Base-by-base conservation (phyloP, 2,329 filamentous ascomycete species). In the Colletotrichum filicis region DNA sequence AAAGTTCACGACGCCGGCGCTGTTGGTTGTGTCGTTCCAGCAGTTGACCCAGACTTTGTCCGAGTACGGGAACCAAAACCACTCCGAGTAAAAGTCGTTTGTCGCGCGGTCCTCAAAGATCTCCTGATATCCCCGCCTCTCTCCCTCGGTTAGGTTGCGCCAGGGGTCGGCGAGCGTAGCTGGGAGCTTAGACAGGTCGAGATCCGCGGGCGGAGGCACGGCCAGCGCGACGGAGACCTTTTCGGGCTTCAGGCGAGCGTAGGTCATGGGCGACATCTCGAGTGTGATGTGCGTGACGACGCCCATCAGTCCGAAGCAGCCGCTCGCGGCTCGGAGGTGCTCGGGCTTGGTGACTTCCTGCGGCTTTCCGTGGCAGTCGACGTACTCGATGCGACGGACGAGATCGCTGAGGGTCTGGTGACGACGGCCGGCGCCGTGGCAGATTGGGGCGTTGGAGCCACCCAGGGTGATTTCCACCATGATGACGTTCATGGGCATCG, bases 31-130 rank as follows among this genome's bases (percentile, higher is more conserved):
- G 8, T 53, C 16, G 37, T 26, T 19, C 11, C 16, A 9, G 60
- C 26, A 7, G 26, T 42, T 52, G 26, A 52, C 24, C 37, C 19
- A 63, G 42, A 52, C 80, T 55, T 83, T 79, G 62, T 83, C 79
- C 24, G 83, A 82, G 67, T 85, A 86, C 0, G 86, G 82, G 72
- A 87, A 87, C 86, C 85, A 88, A 75, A 87, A 87, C 84, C 84
- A 87, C 74, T 88, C 85, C 26, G 80, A 78, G 67, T 87, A 87
- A 73, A 85, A 87, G 61, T 83, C 80, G 35, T 83, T 80, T 0
- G 76, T 76, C 16, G 84, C 84, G 3, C 80, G 78, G 2, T 77
- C 73, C 70, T 85, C 80, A 70, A 87, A 87, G 0, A 80, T 78
- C 5, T 55, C 74, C 5, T 82, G 78, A 1, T 85, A 83, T 1